Evolutionary conservation across 2,329 filamentous ascomycete genomes (phyloP).

Genomic region (Diaporthe sp.): DNA sequence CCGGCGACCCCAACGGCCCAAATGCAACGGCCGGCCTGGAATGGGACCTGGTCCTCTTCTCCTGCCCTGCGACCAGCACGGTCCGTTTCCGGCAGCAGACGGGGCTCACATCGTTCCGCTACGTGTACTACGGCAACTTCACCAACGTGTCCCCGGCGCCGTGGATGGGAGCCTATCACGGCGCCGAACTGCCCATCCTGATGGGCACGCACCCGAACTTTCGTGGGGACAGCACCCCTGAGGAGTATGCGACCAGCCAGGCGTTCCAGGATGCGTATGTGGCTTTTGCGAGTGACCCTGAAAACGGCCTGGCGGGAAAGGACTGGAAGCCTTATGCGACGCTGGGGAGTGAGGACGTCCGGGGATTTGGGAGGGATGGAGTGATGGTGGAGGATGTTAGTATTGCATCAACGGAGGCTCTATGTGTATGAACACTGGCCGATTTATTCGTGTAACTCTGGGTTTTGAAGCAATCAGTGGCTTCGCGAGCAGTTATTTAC

Average conservation of each 20-base stretch:
- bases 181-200: slow-evolving; percentile 47
- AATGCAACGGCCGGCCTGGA: slow-evolving; percentile 40
- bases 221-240: slow-evolving; percentile 11
- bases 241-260: slow-evolving; percentile 33
- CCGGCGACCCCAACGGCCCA: slow-evolving; percentile 35
- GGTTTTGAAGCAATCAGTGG: not conserved
- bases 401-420: slow-evolving; percentile 49
- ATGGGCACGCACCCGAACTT: slow-evolving; percentile 48
- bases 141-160: slow-evolving; percentile 43
- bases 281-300: slow-evolving; percentile 10
- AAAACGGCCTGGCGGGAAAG: not conserved
- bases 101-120: slow-evolving; percentile 42
- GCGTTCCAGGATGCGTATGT: slow-evolving; percentile 36
- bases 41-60: slow-evolving; percentile 43
- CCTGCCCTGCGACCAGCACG: slow-evolving; percentile 44
- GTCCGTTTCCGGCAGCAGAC: slow-evolving; percentile 24
- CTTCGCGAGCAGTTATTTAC: accelerated
- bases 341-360: slow-evolving; percentile 18
- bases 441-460: not conserved
- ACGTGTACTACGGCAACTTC: slow-evolving; percentile 45
- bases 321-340: slow-evolving; percentile 6
- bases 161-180: slow-evolving; percentile 46
- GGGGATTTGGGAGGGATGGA: slow-evolving; percentile 19
- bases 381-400: slow-evolving; percentile 10
- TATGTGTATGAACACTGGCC: slow-evolving; percentile 69